Evolutionary conservation across 345 rosid species (phyloP).

Genomic region (Hibiscus syriacus): DNA sequence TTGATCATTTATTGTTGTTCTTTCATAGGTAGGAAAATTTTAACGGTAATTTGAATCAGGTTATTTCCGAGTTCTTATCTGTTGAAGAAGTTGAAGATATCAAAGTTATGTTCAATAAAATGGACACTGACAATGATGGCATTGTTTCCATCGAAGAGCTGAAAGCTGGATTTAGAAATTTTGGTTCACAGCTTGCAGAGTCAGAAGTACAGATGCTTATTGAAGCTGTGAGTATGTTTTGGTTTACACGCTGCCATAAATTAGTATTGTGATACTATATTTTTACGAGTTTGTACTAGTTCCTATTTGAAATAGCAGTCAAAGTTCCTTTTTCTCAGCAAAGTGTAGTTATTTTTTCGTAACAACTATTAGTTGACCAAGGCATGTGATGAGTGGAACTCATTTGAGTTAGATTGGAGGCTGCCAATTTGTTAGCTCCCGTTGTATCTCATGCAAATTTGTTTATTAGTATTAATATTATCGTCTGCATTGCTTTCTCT

Average conservation of each 20-base stretch:
- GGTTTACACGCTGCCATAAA: not conserved
- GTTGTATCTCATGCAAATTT: not conserved
- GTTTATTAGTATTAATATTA: not conserved
- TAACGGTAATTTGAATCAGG: conserved; percentile 33
- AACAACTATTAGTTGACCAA: not conserved
- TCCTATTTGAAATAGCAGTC: not conserved
- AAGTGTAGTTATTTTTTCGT: not conserved
- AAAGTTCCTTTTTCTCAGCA: not conserved
- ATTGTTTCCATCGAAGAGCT: conserved; percentile 79
- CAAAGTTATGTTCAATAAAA: conserved; percentile 89
- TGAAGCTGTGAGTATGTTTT: conserved; percentile 74
- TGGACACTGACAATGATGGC: conserved; percentile 90
- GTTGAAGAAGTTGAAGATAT: conserved; percentile 85
- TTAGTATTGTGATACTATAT: not conserved
- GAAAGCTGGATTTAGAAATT: conserved; percentile 75
- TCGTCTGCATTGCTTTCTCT: too few relatives aligned
- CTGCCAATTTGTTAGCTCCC: not conserved
- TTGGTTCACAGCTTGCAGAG: conserved; percentile 81
- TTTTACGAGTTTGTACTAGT: not conserved
- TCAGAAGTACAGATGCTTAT: conserved; percentile 92
- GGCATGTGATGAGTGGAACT: not conserved
- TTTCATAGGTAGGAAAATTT: not conserved
- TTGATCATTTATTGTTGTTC: not conserved
- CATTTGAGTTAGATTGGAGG: not conserved
- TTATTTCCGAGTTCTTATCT: conserved; percentile 94